Evolutionary conservation across 495 filamentous ascomycete species (phyloP), one percentile per base, ranked within the genome.

Genomic region (Antarctomyces pellizariae): DNA sequence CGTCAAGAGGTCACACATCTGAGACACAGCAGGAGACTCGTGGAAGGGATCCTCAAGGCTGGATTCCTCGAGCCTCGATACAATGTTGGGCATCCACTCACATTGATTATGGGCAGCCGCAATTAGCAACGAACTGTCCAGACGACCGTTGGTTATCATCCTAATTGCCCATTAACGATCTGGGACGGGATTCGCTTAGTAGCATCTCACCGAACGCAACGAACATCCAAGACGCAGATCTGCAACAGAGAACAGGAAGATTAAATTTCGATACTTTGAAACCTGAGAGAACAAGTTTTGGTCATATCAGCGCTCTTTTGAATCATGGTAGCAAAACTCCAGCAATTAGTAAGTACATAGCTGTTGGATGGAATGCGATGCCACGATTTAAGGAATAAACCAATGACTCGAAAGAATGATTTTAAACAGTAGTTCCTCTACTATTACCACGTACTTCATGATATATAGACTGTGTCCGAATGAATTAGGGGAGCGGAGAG

Each of bases 281-380:
- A 25, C 24, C 24, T 25, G 24, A 25, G 24, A 25, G 24, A 25
- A 25, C 24, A 25, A 12, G 24, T 25, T 25, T 25, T 25, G 24
- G 24, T 13, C 24, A 12, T 26, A 31, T 31, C 12, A 31, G 21
- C 13, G 29, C 22, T 17, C n/a, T 31, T 21, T 25, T 26, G 21
- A 31, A 31, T 31, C n/a, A 26, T 26, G 13, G 19, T 25, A 31
- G 13, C 22, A 25, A 25, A 16, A 25, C 22, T 31, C 7, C 21
- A 16, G 12, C 15, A 24, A 13, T 27, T 28, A 32, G 24, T 32
- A 32, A 32, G 30, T 32, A 32, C 16, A 32, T 32, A 1, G 16
- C n/a, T 10, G 19, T 32, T 4, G 16, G n/a, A n/a, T n/a, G n/a
- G n/a, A n/a, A n/a, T n/a, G n/a, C n/a, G n/a, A n/a, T n/a, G n/a